Evolutionary conservation across 192 early-diverging fungal species (phyloP), one percentile per base, ranked within the genome.

Genomic region (Coemansia sp.): DNA sequence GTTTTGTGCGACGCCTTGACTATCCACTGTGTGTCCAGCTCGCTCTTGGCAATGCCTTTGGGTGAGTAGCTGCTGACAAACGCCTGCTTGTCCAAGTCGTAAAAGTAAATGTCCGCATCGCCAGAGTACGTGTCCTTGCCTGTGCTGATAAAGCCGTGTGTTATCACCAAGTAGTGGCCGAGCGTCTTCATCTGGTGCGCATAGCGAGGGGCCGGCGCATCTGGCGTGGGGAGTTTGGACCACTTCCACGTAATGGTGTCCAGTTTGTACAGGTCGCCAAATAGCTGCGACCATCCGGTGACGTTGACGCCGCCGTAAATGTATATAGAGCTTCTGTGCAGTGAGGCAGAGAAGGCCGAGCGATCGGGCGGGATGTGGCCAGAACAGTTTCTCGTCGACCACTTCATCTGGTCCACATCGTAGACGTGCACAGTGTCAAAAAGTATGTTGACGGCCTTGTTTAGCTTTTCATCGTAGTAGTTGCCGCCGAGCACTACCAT

Each of bases 161-260:
- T 77, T 10, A 77, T 56, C 3, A 71, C 50, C 2, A 77, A 58
- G 34, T 71, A 72, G 41, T 77, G 41, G 17, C 74, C 74, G 2
- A 77, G 46, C 0, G 65, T 62, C 54, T 77, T 68, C 68, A 77
- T 77, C 36, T 77, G 65, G 33, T 77, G 74, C n/a, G 74, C 74
- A 24, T 77, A 77, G 26, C 74, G 67, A 6, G 64, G 61, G 1
- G 18, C 48, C 2, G 74, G 74, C 1, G 65, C 65, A 22, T 65
- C 41, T 8, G 64, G 53, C 11, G 74, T 68, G 5, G 63, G 61
- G 53, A 77, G 53, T 48, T 65, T 68, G 18, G 54, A 41, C 74
- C 74, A 77, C 0, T 8, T 32, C 74, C 74, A 77, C 3, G 60
- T 68, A 10, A 26, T 15, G 3, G 69, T 78, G 36, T 78, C 53